Base-by-base conservation (phyloP, 495 filamentous ascomycete species). In the Neurospora discreta region DNA sequence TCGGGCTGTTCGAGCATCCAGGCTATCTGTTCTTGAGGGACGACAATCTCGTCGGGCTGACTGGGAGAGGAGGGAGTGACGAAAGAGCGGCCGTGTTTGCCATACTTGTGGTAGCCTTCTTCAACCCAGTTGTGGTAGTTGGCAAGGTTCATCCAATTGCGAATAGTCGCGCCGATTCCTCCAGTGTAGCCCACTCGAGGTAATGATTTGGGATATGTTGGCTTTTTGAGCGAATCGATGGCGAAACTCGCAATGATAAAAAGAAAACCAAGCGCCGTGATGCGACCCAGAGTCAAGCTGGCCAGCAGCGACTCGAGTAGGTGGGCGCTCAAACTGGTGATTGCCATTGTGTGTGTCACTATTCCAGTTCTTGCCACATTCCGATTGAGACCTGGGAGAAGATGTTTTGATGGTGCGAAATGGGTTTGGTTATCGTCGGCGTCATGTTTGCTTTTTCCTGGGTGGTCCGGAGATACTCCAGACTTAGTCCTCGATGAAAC, bases 1-100 rank as follows among this genome's bases (percentile, higher is more conserved):
- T 82, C 80, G 43, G 80, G 79, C 42, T 73, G 76, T 68, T 82
- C 79, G 70, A 82, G 76, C 70, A 82, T 74, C 80, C 80, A 82
- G 6, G 74, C 69, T 2, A 77, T 74, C 68, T 82, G 80, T 7
- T 77, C 75, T 8, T 72, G 77, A 10, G 80, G 79, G 1, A 82
- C 71, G 39, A 82, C 79, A 26, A 82, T 78, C 67, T 82, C 78
- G n/a, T 72, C 65, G 1, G 79, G 77, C 3, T 77, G 78, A 46
- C 75, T 76, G 33, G 77, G 76, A 38, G 77, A 73, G 1, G 77
- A 74, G 16, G 78, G 80, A 10, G 77, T 75, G 26, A 81, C 75
- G 67, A 77, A 82, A 39, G 79, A 70, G 44, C 71, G 75, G 68
- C 71, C 76, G 15, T 82, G 68, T 72, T 79, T 81, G 39, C 74